Evolutionary conservation across 495 filamentous ascomycete genomes (phyloP).

Genomic region (Aspergillus olivimuriae): DNA sequence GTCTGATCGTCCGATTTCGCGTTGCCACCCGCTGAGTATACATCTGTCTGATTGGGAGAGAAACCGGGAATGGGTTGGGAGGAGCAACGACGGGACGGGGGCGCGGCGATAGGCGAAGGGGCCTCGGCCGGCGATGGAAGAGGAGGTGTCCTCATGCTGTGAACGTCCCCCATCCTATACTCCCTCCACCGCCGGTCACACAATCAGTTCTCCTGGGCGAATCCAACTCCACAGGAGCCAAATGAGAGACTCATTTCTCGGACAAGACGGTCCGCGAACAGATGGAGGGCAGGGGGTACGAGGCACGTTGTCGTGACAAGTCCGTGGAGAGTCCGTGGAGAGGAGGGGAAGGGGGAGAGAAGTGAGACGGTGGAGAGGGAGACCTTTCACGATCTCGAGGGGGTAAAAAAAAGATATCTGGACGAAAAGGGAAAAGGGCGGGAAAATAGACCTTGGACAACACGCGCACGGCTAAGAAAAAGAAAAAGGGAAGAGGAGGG

Average conservation of each 20-base stretch:
- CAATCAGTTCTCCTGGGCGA: slow-evolving; percentile 30
- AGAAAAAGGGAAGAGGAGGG: too few species aligned
- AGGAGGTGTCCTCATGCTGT: slow-evolving; percentile 36
- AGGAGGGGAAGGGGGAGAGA: not conserved
- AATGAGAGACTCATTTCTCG: slow-evolving; percentile 32
- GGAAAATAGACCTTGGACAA: too few species aligned
- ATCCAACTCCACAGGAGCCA: slow-evolving; percentile 26
- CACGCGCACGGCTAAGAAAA: too few species aligned
- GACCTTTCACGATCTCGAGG: too few species aligned
- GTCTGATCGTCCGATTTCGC: slow-evolving; percentile 13
- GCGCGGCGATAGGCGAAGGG: slow-evolving; percentile 23
- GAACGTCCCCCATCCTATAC: slow-evolving; percentile 35
- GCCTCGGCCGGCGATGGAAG: slow-evolving; percentile 39
- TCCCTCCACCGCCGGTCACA: slow-evolving; percentile 27
- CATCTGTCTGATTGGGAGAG: slow-evolving; percentile 14
- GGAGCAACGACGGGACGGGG: slow-evolving; percentile 23
- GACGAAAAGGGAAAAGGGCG: too few species aligned
- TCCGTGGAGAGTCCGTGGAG: not conserved
- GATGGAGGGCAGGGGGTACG: slow-evolving; percentile 4
- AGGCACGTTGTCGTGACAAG: slow-evolving; percentile 1
- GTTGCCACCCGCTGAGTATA: slow-evolving; percentile 15
- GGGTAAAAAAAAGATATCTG: too few species aligned
- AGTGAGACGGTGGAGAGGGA: not conserved
- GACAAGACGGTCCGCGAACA: slow-evolving; percentile 23
- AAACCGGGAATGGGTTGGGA: slow-evolving; percentile 21